Conservation (phyloP, 2,329 filamentous ascomycete genomes). For the Cladosporium oxysporum region DNA sequence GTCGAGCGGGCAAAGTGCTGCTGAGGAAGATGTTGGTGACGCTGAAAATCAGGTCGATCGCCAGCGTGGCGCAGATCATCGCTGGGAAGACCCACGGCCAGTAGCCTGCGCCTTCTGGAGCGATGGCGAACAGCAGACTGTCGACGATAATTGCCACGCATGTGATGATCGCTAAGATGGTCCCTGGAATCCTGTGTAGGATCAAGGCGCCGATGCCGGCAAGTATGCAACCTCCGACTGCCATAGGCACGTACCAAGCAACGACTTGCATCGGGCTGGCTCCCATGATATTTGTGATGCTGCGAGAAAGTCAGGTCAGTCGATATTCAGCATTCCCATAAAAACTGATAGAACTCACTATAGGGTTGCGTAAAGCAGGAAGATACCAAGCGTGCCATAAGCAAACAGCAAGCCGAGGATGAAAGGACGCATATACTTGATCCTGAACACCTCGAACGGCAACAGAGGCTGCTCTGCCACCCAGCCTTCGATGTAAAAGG, state of each 20-base stretch:
- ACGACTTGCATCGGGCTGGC: slow-evolving; percentile 64
- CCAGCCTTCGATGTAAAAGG: slow-evolving; percentile 73
- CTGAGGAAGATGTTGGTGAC: slow-evolving; percentile 75
- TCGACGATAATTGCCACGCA: slow-evolving; percentile 60
- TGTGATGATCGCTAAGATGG: slow-evolving; percentile 63
- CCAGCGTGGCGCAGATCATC: slow-evolving; percentile 69
- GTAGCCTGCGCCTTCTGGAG: slow-evolving; percentile 59
- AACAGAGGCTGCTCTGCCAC: slow-evolving; percentile 68
- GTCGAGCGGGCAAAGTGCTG: slow-evolving; percentile 64
- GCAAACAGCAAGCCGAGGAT: slow-evolving; percentile 62
- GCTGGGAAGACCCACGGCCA: slow-evolving; percentile 75
- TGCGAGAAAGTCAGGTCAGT: slow-evolving; percentile 33
- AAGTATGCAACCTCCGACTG: slow-evolving; percentile 67
- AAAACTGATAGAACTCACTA: slow-evolving; percentile 52
- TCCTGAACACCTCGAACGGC: slow-evolving; percentile 67
- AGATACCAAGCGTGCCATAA: slow-evolving; percentile 70
- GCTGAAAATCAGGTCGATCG: slow-evolving; percentile 75
- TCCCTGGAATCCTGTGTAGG: slow-evolving; percentile 66
- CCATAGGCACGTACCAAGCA: slow-evolving; percentile 71
- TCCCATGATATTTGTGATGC: slow-evolving; percentile 62
- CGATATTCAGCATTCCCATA: background rate
- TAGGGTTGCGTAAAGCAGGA: slow-evolving; percentile 68
- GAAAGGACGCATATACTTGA: slow-evolving; percentile 68
- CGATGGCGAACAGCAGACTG: slow-evolving; percentile 64
- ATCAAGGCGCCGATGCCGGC: slow-evolving; percentile 64